Percentiles rank a stretch among this genome's conserved stretches.
These are phyloP conservation scores for Backusella macrospora DNA, from an alignment of 192 early-diverging fungal genomes.

Conservation along the genomic window DNA sequence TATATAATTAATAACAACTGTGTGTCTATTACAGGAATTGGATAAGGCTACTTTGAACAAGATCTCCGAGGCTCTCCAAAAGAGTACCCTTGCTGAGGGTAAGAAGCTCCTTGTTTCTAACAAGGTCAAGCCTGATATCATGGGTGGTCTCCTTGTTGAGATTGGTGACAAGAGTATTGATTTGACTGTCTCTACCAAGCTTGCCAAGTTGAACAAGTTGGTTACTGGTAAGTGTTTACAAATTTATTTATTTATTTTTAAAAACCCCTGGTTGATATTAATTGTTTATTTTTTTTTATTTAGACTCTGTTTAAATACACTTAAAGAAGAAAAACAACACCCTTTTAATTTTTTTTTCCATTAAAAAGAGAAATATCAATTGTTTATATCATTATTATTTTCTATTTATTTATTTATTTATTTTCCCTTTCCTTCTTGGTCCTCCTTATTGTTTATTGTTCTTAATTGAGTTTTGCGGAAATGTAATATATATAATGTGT, in stretches of 20 bases:
- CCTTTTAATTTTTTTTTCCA: not conserved
- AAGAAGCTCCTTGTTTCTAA: conserved; percentile 85
- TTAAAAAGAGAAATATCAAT: conserved; percentile 11
- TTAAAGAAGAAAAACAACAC: not conserved
- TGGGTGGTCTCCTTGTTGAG: conserved; percentile 97
- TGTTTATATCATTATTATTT: conserved; percentile 7
- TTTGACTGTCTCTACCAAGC: conserved; percentile 89
- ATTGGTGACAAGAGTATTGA: conserved; percentile 98
- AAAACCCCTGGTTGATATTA: not conserved
- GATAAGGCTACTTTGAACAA: conserved; percentile 75
- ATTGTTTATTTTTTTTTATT: not conserved
- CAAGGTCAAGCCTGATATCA: conserved; percentile 90
- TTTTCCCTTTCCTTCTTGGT: no score
- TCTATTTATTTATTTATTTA: no score
- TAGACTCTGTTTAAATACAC: conserved; percentile 5
- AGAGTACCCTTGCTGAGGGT: conserved; percentile 77
- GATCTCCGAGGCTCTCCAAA: conserved; percentile 48
- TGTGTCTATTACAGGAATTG: conserved; percentile 59
- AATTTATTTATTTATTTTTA: no score
- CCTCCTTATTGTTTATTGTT: no score
- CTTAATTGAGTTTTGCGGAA: no score
- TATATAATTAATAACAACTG: no score
- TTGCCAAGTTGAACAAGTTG: conserved; percentile 34
- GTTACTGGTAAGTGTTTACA: not conserved
- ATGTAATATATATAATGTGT: no score